Conservation (phyloP, 2,329 filamentous ascomycete genomes). For the Sphaerulina musiva region DNA sequence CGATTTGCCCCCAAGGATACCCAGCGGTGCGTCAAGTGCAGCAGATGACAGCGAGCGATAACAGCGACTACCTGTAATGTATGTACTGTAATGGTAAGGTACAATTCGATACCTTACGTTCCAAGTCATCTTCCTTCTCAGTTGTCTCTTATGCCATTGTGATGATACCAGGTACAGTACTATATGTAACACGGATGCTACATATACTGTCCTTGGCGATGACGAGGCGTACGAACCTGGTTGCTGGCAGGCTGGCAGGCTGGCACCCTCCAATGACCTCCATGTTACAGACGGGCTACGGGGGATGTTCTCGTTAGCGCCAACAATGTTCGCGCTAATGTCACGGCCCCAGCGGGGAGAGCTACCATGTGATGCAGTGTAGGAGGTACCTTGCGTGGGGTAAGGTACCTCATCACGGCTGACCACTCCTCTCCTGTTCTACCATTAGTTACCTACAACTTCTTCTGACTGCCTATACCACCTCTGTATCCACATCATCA, state of each 20-base stretch:
- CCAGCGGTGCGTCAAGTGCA: neutral
- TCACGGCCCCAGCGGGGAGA: constrained; percentile 4
- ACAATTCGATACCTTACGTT: neutral
- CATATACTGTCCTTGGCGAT: constrained; percentile 1
- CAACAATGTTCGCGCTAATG: too few relatives aligned
- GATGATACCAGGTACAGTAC: too few relatives aligned
- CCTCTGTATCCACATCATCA: neutral
- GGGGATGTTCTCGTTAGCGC: too few relatives aligned
- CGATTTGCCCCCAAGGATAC: neutral
- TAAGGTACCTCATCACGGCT: neutral
- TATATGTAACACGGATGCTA: too few relatives aligned
- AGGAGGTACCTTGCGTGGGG: neutral
- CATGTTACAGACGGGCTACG: too few relatives aligned
- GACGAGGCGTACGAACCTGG: neutral
- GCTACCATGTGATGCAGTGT: neutral
- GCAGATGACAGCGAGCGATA: neutral
- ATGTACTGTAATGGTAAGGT: neutral
- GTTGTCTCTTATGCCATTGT: too few relatives aligned
- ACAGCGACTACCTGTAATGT: neutral
- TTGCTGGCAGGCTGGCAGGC: too few relatives aligned
- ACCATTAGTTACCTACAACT: neutral
- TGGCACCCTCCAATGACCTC: too few relatives aligned
- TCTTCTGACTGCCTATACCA: neutral
- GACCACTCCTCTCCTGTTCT: neutral
- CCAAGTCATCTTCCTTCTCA: neutral